Conservation (phyloP, 805 yeast genomes). For the Saturnispora besseyi region DNA sequence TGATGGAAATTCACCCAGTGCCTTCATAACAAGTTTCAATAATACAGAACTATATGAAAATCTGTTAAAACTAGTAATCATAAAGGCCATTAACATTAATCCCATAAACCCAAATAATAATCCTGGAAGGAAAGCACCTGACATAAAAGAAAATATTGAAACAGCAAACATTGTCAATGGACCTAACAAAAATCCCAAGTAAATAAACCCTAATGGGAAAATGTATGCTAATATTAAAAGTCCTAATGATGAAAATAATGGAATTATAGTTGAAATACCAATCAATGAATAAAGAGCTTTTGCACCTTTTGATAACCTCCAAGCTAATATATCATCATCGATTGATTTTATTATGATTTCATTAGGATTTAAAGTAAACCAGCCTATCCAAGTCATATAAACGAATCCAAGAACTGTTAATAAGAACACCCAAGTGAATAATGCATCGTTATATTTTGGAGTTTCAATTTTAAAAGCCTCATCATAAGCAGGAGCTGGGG, state of each 20-base stretch:
- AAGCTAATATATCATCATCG: neutral
- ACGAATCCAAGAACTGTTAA: conserved; percentile 16
- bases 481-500: conserved; percentile 39
- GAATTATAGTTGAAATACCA: conserved; percentile 12
- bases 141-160: conserved; percentile 14
- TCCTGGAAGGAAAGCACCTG: conserved; percentile 17
- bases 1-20: conserved; percentile 64
- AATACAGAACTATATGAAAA: conserved; percentile 24
- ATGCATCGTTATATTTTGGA: conserved; percentile 65
- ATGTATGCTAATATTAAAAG: conserved; percentile 20
- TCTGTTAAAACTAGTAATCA: conserved; percentile 20
- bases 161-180: conserved; percentile 23
- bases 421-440: conserved; percentile 46
- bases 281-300: conserved; percentile 8
- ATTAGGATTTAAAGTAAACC: conserved; percentile 3
- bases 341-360: neutral
- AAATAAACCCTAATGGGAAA: conserved; percentile 24
- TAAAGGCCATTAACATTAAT: conserved; percentile 17
- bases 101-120: conserved; percentile 17
- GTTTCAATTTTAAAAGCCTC: conserved; percentile 56
- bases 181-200: conserved; percentile 22
- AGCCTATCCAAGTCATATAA: conserved; percentile 9
- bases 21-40: conserved; percentile 50
- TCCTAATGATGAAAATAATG: conserved; percentile 17
- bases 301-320: conserved; percentile 9